Evolutionary conservation across 2,329 filamentous ascomycete genomes (phyloP).

Genomic region (Fusarium liriodendri): DNA sequence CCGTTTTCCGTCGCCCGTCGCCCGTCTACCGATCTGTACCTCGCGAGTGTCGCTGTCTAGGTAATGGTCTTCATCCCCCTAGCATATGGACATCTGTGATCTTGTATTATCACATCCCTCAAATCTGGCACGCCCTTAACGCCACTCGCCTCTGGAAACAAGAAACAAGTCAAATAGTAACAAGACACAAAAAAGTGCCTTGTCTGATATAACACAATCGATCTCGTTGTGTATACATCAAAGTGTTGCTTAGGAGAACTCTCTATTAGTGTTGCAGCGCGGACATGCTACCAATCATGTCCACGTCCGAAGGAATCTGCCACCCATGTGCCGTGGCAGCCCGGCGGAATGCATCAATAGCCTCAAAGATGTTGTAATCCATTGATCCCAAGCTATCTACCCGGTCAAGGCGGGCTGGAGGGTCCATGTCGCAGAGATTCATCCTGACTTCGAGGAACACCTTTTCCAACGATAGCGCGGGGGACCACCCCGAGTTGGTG

Average conservation of each 20-base stretch:
- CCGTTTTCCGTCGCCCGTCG: neutral
- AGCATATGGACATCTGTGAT: neutral
- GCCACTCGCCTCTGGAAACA: neutral
- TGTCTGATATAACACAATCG: neutral
- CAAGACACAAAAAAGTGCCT: neutral
- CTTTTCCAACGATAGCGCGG: slow-evolving; percentile 78
- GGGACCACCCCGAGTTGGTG: slow-evolving; percentile 85
- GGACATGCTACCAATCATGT: slow-evolving; percentile 51
- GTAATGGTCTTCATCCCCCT: neutral
- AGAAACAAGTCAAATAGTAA: neutral
- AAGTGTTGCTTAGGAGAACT: neutral
- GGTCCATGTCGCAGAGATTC: slow-evolving; percentile 77
- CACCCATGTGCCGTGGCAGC: slow-evolving; percentile 77
- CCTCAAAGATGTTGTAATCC: slow-evolving; percentile 77
- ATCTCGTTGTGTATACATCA: neutral
- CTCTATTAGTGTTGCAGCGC: neutral
- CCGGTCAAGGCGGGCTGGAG: slow-evolving; percentile 77
- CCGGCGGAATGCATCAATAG: slow-evolving; percentile 77
- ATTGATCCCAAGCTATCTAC: neutral
- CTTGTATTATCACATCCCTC: neutral
- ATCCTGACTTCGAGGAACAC: slow-evolving; percentile 84
- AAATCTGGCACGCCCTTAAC: neutral
- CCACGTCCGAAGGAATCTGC: slow-evolving; percentile 74
- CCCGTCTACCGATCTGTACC: neutral
- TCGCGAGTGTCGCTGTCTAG: neutral